Base-by-base conservation (phyloP, 306 rosid genomes). In the Begonia loranthoides region DNA sequence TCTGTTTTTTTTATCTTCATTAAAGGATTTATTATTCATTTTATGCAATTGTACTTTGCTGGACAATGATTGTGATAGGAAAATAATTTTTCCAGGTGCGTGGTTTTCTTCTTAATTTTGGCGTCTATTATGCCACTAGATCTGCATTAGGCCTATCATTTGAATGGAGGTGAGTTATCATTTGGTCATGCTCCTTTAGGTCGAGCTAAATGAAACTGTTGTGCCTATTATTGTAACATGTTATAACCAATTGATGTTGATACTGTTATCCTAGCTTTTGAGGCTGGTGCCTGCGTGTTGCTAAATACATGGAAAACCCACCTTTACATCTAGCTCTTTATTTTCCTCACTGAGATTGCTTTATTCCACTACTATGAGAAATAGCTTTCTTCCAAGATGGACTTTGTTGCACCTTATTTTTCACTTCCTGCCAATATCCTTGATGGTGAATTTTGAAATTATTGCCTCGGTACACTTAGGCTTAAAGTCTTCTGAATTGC, bases 121-220 rank as follows among this genome's bases (percentile, higher is more conserved):
- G 97, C 43, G 97, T 89, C 19, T 89, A 89, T 70, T 85, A 84
- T 66, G 90, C 95, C 56, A 89, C 95, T 34, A 77, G 95, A 84
- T 87, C 90, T 58, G 87, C 97, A 59, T 90, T 89, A 66, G 97
- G 95, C 41, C 95, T 89, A 59, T 45, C 86, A 45, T 89, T 89
- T 64, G 81, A 82, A 76, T 89, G 95, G 94, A 85, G 97, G 94
- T 88, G 55, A 55, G 93, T 79, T 51, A 22, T 44, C 34, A 50
- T 52, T 74, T 60, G 49, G 57, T 33, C 9, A 51, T 61, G 16
- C 5, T 48, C 41, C 45, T 54, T 55, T 61, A 56, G 57, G 6
- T 62, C 65, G 41, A 50, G 41, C 41, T 41, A n/a, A 51, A 50
- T 46, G 50, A 59, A 70, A 58, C 45, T 54, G 11, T 9, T 48